Evolutionary conservation across 2,329 filamentous ascomycete species (phyloP), one percentile per base, ranked within the genome.

Genomic region (Shiraia sp.): DNA sequence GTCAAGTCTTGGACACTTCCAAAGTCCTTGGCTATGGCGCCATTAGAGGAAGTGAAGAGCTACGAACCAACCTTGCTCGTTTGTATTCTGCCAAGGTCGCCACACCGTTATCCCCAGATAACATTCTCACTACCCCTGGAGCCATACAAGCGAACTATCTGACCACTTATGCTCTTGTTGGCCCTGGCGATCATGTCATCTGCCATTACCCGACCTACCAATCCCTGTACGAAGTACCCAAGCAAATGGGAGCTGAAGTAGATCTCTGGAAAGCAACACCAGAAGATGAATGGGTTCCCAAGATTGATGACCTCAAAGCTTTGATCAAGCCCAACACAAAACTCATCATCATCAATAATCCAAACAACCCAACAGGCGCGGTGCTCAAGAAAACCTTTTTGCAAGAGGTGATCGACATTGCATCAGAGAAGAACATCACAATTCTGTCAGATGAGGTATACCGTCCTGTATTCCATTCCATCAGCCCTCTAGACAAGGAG

Each of bases 81-180:
- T 74, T 88, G 3, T 88, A 88, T 61, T 82, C 81, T 4, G 75
- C 76, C 15, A 79, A 81, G 47, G 70, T 70, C 47, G 65, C 68
- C 1, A 71, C 67, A 1, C 72, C 73, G 4, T 63, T 82, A 9
- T 67, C 76, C 13, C 72, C 64, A 1, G 82, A 90, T 12, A 83
- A 87, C 56, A 78, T 95, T 28, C 69, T 95, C 38, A 83, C 92
- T 44, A 89, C 88, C 0, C 81, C 86, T 22, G 90, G 90, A 8
- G 89, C 88, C 10, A 95, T 95, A 36, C 78, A 82, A 5, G 90
- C 89, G n/a, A 95, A 95, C 61, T 88, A 90, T 55, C 72, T 93
- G n/a, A 72, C 84, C 2, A 78, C 93, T 6, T 91, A 91, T 65
- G 76, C 85, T 1, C 74, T 93, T 6, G 64, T 93, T 2, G 80